phyloP scores from a whole-genome alignment of 208 protist species.

The Wallacemonas sp. region DNA sequence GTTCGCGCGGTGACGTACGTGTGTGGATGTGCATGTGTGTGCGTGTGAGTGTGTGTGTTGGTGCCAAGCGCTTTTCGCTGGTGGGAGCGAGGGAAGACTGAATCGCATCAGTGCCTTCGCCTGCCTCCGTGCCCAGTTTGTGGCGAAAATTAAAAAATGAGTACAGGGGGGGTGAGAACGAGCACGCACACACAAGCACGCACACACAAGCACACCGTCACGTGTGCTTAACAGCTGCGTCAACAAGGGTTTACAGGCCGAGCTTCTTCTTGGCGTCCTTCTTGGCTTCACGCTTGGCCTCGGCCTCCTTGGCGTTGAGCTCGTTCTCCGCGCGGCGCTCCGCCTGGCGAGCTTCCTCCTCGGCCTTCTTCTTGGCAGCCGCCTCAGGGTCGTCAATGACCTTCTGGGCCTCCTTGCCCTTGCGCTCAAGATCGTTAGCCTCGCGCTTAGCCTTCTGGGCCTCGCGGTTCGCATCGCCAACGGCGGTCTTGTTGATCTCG shows the following conservation, averaged over 20 bases:
- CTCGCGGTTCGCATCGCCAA: constrained; percentile 7
- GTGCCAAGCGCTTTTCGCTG: too few relatives aligned
- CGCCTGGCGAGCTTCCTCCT: constrained; percentile 7
- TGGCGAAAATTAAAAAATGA: too few relatives aligned
- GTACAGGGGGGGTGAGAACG: too few relatives aligned
- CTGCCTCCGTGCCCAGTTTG: too few relatives aligned
- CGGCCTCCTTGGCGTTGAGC: constrained; percentile 15
- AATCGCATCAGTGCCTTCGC: too few relatives aligned
- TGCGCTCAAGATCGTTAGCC: not conserved
- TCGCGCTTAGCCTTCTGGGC: constrained; percentile 1
- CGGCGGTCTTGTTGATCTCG: constrained; percentile 9
- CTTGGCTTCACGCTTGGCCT: constrained; percentile 6
- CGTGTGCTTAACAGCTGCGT: too few relatives aligned
- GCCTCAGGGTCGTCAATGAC: constrained; percentile 1
- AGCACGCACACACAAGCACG: too few relatives aligned
- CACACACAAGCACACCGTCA: too few relatives aligned
- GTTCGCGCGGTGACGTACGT: too few relatives aligned
- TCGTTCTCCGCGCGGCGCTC: constrained; percentile 14
- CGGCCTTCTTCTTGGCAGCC: constrained; percentile 2
- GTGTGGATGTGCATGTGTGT: too few relatives aligned
- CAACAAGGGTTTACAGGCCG: not conserved
- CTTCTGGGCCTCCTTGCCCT: constrained; percentile 6
- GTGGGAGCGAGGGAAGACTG: too few relatives aligned
- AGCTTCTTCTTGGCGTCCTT: constrained; percentile 19
- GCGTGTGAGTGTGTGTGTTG: too few relatives aligned